Conservation (phyloP, 2,329 filamentous ascomycete genomes). For the Colletotrichum truncatum region DNA sequence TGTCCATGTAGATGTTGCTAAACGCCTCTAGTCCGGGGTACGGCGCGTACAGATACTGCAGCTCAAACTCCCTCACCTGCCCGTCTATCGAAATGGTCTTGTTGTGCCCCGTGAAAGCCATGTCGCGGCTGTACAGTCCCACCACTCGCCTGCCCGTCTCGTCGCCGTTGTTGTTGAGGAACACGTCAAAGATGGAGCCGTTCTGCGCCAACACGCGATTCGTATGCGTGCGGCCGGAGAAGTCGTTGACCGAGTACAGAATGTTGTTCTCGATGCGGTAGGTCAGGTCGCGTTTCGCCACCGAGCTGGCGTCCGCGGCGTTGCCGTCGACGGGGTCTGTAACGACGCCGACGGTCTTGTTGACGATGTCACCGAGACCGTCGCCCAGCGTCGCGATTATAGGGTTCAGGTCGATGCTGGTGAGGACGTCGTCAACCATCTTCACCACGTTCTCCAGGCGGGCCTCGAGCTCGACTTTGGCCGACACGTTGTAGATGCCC, state of each 20-base stretch:
- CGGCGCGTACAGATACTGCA: conserved; percentile 63
- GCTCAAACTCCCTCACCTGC: conserved; percentile 53
- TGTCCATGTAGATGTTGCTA: conserved; percentile 58
- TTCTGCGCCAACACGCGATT: conserved; percentile 66
- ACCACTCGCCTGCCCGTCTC: conserved; percentile 53
- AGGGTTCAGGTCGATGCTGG: conserved; percentile 69
- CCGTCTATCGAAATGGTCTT: conserved; percentile 54
- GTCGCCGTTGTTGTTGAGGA: conserved; percentile 61
- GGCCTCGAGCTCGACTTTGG: conserved; percentile 67
- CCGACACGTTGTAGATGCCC: conserved; percentile 65
- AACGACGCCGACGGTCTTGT: conserved; percentile 35
- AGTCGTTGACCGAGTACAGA: conserved; percentile 69
- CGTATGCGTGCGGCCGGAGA: conserved; percentile 62
- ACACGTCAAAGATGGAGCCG: conserved; percentile 62
- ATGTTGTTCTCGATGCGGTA: conserved; percentile 65
- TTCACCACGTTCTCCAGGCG: conserved; percentile 66
- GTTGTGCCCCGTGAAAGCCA: conserved; percentile 65
- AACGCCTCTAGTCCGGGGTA: conserved; percentile 56
- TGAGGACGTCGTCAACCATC: conserved; percentile 67
- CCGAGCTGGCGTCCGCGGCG: conserved; percentile 5
- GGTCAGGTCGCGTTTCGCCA: conserved; percentile 37
- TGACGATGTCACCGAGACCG: conserved; percentile 57
- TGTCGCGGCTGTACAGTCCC: conserved; percentile 59
- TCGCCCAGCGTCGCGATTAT: conserved; percentile 64
- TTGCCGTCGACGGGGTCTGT: conserved; percentile 25